Conservation (phyloP, 768 basidiomycete genomes). For the Podaxis sp. region DNA sequence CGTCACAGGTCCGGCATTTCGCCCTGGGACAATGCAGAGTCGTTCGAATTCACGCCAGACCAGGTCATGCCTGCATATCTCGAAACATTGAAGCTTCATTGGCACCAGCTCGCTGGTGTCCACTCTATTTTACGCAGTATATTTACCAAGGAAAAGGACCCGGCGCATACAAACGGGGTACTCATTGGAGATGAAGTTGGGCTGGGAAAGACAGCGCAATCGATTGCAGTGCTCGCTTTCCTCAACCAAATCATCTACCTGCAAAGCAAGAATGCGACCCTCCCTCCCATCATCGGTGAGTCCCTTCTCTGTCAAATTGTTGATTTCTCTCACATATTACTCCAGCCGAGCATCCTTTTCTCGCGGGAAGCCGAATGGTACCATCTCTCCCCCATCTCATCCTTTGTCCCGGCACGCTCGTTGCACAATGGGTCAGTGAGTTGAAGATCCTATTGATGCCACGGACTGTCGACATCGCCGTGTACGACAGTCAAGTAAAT, state of each 20-base stretch:
- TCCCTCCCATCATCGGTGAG: slow-evolving; percentile 26
- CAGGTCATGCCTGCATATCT: not conserved
- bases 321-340: not conserved
- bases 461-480: slow-evolving; percentile 23
- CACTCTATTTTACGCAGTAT: slow-evolving; percentile 17
- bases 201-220: slow-evolving; percentile 30
- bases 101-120: slow-evolving; percentile 17
- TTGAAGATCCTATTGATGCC: slow-evolving; percentile 18
- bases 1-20: not conserved
- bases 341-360: slow-evolving; percentile 16
- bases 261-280: not conserved
- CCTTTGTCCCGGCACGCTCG: slow-evolving; percentile 25
- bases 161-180: slow-evolving; percentile 11
- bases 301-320: not conserved
- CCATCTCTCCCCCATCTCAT: slow-evolving; percentile 23
- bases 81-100: not conserved
- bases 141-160: not conserved
- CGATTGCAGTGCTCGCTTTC: slow-evolving; percentile 21
- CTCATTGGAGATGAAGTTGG: slow-evolving; percentile 29
- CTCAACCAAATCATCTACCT: slow-evolving; percentile 15
- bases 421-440: slow-evolving; percentile 25
- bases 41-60: not conserved
- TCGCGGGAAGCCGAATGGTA: slow-evolving; percentile 9
- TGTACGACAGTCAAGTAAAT: slow-evolving; percentile 20
- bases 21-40: not conserved